Evolutionary conservation across 2,329 filamentous ascomycete genomes (phyloP).

Genomic region (Arthroderma sp.): DNA sequence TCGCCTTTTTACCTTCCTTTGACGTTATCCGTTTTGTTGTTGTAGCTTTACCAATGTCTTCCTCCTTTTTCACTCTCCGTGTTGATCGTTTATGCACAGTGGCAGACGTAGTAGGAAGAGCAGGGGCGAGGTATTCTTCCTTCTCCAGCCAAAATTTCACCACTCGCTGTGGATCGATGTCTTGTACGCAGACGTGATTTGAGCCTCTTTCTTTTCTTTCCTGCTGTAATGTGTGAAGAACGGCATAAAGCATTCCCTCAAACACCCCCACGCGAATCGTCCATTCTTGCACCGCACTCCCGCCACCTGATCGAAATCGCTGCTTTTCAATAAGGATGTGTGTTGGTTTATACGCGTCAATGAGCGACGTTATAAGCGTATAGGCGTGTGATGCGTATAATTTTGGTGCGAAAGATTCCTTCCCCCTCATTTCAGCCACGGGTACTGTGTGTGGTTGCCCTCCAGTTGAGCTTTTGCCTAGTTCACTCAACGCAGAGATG

Average conservation of each 20-base stretch:
- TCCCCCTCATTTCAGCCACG: slow-evolving; percentile 9
- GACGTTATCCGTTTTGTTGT: slow-evolving; percentile 13
- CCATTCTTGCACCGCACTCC: slow-evolving; percentile 61
- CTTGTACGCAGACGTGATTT: slow-evolving; percentile 31
- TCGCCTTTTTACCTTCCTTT: slow-evolving; percentile 35
- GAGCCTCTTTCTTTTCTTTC: slow-evolving; percentile 22
- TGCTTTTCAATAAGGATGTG: slow-evolving; percentile 59
- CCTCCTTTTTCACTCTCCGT: background rate
- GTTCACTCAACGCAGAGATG: background rate
- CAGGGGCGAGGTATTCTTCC: slow-evolving; percentile 2
- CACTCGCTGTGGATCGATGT: slow-evolving; percentile 43
- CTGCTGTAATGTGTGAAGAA: slow-evolving; percentile 44
- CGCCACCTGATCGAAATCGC: slow-evolving; percentile 51
- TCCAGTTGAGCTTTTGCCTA: background rate
- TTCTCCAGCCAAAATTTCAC: slow-evolving; percentile 41
- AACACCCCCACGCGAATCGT: slow-evolving; percentile 69
- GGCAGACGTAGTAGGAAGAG: background rate
- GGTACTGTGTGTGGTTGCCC: background rate
- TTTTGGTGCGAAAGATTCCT: slow-evolving; percentile 40
- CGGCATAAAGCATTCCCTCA: slow-evolving; percentile 67
- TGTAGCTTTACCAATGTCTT: slow-evolving; percentile 4
- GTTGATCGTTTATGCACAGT: background rate
- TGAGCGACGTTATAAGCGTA: slow-evolving; percentile 37
- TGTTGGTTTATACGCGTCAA: slow-evolving; percentile 43
- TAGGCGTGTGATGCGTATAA: slow-evolving; percentile 45